phyloP scores from a whole-genome alignment of 1,139 yeast species.

The Saccharomyces hybrid region DNA sequence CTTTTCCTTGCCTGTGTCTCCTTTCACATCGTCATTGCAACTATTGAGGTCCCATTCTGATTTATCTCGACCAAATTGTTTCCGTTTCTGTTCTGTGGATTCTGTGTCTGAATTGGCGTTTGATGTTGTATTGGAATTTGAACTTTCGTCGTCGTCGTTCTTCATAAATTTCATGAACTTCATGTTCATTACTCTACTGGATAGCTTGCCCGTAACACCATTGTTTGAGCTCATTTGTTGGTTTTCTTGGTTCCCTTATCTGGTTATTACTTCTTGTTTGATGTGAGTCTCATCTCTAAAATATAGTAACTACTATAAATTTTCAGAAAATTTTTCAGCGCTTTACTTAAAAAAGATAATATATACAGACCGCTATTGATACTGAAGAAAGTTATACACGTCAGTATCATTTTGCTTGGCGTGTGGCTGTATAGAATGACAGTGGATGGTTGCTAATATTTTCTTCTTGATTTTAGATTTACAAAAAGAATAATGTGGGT shows the following conservation, averaged over 20 bases:
- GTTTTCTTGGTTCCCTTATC: not conserved
- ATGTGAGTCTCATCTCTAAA: not conserved
- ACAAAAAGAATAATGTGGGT: too few relatives aligned
- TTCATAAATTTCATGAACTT: conserved; percentile 40
- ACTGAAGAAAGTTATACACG: not conserved
- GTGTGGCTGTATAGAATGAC: too few relatives aligned
- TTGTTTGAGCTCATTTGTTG: not conserved
- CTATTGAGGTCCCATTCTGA: conserved; percentile 20
- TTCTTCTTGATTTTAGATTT: too few relatives aligned
- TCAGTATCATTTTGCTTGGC: too few relatives aligned
- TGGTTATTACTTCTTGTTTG: not conserved
- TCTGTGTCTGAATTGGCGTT: not conserved
- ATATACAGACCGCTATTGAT: not conserved
- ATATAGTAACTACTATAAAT: not conserved
- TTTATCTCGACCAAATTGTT: conserved; percentile 45
- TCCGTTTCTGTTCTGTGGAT: conserved; percentile 33
- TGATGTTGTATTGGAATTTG: conserved; percentile 28
- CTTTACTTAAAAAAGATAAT: not conserved
- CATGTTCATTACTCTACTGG: conserved; percentile 36
- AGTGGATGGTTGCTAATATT: too few relatives aligned
- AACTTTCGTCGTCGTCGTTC: conserved; percentile 33
- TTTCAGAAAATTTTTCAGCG: conserved; percentile 2
- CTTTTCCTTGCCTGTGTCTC: conserved; percentile 1
- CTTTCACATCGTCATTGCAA: not conserved
- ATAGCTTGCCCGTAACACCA: conserved; percentile 24